These are phyloP conservation scores for Candida pseudoviswanathii DNA, from an alignment of 1,139 yeast genomes.

Conservation along the genomic window DNA sequence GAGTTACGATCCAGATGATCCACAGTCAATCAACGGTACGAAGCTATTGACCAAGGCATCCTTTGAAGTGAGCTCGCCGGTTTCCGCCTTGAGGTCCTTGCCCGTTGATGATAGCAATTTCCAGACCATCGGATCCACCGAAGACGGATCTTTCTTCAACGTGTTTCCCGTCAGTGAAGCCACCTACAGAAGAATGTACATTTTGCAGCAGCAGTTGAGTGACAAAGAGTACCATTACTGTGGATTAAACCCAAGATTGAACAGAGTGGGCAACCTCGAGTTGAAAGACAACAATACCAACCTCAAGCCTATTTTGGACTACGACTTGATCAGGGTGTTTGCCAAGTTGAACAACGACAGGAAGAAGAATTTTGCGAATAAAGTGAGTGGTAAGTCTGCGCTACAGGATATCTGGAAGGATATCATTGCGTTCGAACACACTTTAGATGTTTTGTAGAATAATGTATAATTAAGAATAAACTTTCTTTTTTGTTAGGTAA, in stretches of 20 bases:
- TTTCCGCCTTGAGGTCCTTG: constrained; percentile 59
- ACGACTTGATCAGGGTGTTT: constrained; percentile 55
- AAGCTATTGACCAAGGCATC: constrained; percentile 69
- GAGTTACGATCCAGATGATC: constrained; percentile 92
- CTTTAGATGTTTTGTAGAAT: constrained; percentile 29
- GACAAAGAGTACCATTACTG: constrained; percentile 75
- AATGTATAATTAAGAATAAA: not conserved
- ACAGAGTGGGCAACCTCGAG: constrained; percentile 50
- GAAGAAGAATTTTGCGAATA: constrained; percentile 53
- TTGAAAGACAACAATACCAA: constrained; percentile 38
- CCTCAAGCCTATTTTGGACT: constrained; percentile 63
- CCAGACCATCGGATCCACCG: constrained; percentile 68
- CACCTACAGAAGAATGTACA: constrained; percentile 77
- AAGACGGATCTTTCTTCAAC: constrained; percentile 77
- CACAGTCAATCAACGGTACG: constrained; percentile 79
- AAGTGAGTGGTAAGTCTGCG: constrained; percentile 56
- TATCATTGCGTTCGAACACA: constrained; percentile 54
- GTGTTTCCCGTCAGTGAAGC: constrained; percentile 78
- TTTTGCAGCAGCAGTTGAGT: constrained; percentile 82
- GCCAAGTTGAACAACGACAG: constrained; percentile 58
- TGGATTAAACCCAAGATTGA: constrained; percentile 81
- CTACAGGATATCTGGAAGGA: constrained; percentile 69
- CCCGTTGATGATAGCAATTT: constrained; percentile 50
- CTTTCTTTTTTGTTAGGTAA: not conserved
- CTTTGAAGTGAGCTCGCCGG: constrained; percentile 65